These are phyloP conservation scores for Rhododendron vialii DNA, from an alignment of 148 eudicot species.

Conservation along the genomic window DNA sequence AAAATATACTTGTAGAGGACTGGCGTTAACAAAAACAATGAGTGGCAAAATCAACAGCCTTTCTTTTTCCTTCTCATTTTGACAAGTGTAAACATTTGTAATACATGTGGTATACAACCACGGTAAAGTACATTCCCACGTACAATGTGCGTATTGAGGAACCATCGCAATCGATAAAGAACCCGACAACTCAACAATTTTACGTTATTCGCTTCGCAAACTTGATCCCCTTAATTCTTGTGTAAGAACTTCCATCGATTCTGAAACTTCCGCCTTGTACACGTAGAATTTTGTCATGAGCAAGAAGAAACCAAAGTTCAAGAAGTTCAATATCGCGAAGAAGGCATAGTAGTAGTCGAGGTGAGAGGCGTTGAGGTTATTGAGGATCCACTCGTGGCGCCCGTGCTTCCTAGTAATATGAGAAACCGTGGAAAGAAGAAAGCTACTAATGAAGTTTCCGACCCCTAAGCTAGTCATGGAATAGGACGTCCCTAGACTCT, in stretches of 20 bases:
- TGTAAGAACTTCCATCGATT: constrained; percentile 12
- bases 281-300: constrained; percentile 8
- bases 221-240: neutral
- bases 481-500: constrained; percentile 11
- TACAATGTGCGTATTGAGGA: neutral
- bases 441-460: constrained; percentile 19
- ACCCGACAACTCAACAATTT: neutral
- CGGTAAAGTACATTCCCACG: neutral
- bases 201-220: neutral
- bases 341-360: constrained; percentile 21
- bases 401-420: constrained; percentile 11
- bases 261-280: constrained; percentile 17
- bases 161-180: neutral
- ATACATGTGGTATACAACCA: neutral
- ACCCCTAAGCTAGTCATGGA: constrained; percentile 17
- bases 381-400: constrained; percentile 17
- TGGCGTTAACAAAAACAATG: no score
- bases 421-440: constrained; percentile 18
- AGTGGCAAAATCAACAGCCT: no score
- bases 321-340: constrained; percentile 5
- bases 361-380: constrained; percentile 23
- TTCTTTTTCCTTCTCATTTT: neutral
- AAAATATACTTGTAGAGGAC: no score
- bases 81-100: neutral
- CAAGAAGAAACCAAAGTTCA: constrained; percentile 22